Evolutionary conservation across 345 rosid species (phyloP).

Genomic region (Aegle marmelos): DNA sequence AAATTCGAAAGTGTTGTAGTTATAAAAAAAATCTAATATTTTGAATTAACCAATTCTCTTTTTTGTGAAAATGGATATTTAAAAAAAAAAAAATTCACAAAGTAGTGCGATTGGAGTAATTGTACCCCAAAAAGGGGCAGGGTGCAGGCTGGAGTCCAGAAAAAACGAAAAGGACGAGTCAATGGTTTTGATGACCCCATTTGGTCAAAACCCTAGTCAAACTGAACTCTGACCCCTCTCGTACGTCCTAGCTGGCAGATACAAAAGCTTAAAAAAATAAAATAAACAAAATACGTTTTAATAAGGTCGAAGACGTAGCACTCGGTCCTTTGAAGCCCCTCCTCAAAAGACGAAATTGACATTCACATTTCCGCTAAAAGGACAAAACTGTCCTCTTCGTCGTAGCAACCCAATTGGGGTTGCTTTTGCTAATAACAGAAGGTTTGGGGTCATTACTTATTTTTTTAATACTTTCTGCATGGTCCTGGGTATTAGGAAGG

Average conservation of each 20-base stretch:
- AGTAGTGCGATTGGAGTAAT: background rate
- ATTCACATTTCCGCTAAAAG: background rate
- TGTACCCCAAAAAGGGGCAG: background rate
- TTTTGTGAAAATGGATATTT: background rate
- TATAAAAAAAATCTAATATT: background rate
- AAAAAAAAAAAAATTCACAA: background rate
- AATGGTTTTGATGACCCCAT: constrained; percentile 18
- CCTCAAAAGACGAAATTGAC: constrained; percentile 32
- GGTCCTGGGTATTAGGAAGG: background rate
- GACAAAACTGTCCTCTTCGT: constrained; percentile 21
- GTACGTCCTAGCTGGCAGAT: constrained; percentile 29
- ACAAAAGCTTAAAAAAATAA: background rate
- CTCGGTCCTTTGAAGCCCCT: constrained; percentile 5
- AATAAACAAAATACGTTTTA: background rate
- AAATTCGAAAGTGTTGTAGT: too few relatives aligned
- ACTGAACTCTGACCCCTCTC: constrained; percentile 11
- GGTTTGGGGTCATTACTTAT: background rate
- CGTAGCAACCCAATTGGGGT: background rate
- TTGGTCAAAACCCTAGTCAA: constrained; percentile 35
- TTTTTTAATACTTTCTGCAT: background rate
- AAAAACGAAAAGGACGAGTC: constrained; percentile 30
- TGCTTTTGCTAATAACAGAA: background rate
- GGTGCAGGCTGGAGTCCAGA: constrained; percentile 36
- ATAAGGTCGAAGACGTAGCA: constrained; percentile 18
- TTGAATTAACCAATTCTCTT: background rate